Conservation (phyloP, 2,329 filamentous ascomycete species). For the Phyllosticta citriasiana region DNA sequence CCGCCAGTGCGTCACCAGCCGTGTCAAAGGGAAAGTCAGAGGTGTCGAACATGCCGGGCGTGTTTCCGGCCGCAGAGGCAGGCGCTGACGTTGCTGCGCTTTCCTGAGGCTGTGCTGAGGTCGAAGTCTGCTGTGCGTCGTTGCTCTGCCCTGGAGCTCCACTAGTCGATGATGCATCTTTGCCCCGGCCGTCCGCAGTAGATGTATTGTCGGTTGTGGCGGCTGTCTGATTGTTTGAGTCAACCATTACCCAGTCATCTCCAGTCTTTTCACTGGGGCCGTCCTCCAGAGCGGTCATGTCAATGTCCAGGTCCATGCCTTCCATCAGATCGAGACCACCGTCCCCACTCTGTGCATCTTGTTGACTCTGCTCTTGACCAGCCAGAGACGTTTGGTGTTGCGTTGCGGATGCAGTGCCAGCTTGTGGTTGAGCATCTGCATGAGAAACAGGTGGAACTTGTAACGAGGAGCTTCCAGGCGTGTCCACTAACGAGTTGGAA, state of each 20-base stretch:
- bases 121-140: neutral
- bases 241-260: conserved; percentile 27
- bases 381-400: neutral
- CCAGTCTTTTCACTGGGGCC: conserved; percentile 17
- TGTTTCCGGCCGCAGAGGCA: conserved; percentile 18
- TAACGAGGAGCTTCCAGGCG: conserved; percentile 47
- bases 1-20: conserved; percentile 30
- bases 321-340: conserved; percentile 20
- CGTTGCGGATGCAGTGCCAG: conserved; percentile 42
- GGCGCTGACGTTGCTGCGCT: conserved; percentile 2
- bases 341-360: conserved; percentile 18
- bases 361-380: conserved; percentile 11
- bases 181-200: conserved; percentile 14
- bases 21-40: conserved; percentile 29
- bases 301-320: conserved; percentile 35
- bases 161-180: conserved; percentile 14
- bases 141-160: conserved; percentile 1
- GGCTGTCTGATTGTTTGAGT: conserved; percentile 6
- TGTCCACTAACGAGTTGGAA: conserved; percentile 49
- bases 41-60: conserved; percentile 27
- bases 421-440: conserved; percentile 34
- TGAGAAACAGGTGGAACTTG: conserved; percentile 46
- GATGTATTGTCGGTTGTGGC: neutral
- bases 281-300: conserved; percentile 48
- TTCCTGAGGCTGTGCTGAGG: neutral